Evolutionary conservation across 345 rosid genomes (phyloP).

Genomic region (Luvunga scandens): DNA sequence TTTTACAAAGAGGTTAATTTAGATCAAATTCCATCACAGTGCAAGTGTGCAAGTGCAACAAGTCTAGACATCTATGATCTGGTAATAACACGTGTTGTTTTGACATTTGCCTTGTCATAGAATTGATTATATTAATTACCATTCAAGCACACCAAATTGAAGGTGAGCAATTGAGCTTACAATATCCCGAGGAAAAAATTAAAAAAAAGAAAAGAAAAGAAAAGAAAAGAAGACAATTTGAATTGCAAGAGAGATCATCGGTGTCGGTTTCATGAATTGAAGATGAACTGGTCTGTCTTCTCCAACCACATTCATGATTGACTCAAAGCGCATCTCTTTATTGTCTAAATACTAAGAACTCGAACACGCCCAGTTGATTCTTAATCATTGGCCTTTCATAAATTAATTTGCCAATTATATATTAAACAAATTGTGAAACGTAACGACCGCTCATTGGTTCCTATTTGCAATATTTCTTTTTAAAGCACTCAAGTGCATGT

Average conservation of each 20-base stretch:
- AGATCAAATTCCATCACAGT: no score
- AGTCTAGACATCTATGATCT: no score
- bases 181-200: no score
- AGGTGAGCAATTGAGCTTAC: no score
- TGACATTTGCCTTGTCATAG: no score
- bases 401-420: background rate
- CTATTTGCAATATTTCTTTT: background rate
- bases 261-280: background rate
- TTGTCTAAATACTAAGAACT: no score
- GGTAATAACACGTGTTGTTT: no score
- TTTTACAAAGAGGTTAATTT: no score
- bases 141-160: no score
- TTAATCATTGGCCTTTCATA: background rate
- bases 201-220: background rate
- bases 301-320: background rate
- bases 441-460: background rate
- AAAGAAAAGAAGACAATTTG: background rate
- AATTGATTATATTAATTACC: no score
- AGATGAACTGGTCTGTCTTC: constrained; percentile 3
- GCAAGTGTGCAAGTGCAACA: no score
- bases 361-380: background rate
- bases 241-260: background rate
- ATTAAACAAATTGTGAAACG: background rate
- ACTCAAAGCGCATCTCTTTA: no score
- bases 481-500: background rate